Evolutionary conservation across 2,329 filamentous ascomycete species (phyloP), one percentile per base, ranked within the genome.

Genomic region (Neurospora sp.): DNA sequence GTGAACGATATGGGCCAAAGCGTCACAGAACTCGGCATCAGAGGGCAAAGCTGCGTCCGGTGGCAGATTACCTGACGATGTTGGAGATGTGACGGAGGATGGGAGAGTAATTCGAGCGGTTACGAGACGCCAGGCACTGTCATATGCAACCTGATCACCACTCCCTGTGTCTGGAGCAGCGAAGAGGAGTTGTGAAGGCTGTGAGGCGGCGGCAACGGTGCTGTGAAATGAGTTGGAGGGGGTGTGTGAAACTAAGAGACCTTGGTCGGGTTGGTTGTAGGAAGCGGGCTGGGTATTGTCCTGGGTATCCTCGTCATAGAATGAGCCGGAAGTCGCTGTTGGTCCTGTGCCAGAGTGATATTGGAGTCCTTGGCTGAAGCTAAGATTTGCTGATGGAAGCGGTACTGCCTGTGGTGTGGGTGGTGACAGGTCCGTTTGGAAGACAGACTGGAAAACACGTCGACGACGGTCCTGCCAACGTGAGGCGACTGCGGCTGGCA

Each of bases 101-200:
- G 87, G 86, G 28, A 90, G 81, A 66, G 83, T 82, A 66, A 90
- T 85, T 40, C 81, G 81, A 38, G 85, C 82, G 17, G 87, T 89
- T 71, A 89, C 87, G 37, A 82, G 79, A 75, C 88, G 85, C 88
- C 88, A 90, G 70, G 88, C 86, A 72, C 85, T 81, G 75, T 89
- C 87, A 82, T 85, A 89, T 72, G 82, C 82, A 69, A 83, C 81
- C 78, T 89, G 88, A 73, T 88, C 83, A 71, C 81, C 79, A 67
- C 79, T 77, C 70, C 80, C 67, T n/a, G 66, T 66, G 2, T 67
- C 66, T 19, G 71, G 66, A 8, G 74, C 66, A n/a, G 67, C 72
- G 38, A 70, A 70, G 40, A 67, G 62, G 11, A 66, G 69, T 41
- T 66, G 70, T 39, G 66, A 73, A 67, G 70, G 43, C 52, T 69